These are phyloP conservation scores for Mollisia scopiformis DNA, from an alignment of 2,329 filamentous ascomycete species.

Conservation along the genomic window DNA sequence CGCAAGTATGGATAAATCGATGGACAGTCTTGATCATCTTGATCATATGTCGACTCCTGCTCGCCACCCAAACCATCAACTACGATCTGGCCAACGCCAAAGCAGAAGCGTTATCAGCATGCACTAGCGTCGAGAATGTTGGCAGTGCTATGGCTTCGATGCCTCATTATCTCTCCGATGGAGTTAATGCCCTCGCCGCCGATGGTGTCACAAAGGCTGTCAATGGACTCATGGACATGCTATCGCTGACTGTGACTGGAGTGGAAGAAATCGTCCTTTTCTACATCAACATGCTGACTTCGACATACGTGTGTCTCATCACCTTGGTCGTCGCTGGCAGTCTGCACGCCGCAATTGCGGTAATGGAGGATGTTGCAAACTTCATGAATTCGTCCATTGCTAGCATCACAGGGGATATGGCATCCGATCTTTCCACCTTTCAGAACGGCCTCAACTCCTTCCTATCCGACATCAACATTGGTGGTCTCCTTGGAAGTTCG, in stretches of 20 bases:
- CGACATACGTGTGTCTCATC: conserved; percentile 88
- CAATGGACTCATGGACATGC: conserved; percentile 75
- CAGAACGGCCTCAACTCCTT: conserved; percentile 58
- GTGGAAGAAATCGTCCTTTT: conserved; percentile 90
- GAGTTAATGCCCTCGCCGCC: conserved; percentile 85
- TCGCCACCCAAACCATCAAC: conserved; percentile 74
- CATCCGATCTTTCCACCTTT: conserved; percentile 55
- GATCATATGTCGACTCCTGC: conserved; percentile 78
- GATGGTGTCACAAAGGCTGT: conserved; percentile 80
- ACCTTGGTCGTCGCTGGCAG: conserved; percentile 81
- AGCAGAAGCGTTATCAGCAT: conserved; percentile 82
- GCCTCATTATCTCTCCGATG: conserved; percentile 90
- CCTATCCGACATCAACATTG: conserved; percentile 54
- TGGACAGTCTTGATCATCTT: conserved; percentile 92
- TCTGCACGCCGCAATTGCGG: conserved; percentile 68
- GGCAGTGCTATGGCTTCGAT: conserved; percentile 97
- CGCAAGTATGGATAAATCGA: conserved; percentile 96
- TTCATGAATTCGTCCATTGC: conserved; percentile 60
- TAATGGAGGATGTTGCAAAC: conserved; percentile 62
- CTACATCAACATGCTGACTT: conserved; percentile 87
- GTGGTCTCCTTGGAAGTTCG: conserved; percentile 47
- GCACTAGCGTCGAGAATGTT: conserved; percentile 87
- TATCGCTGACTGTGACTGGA: conserved; percentile 78
- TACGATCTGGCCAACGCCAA: conserved; percentile 77
- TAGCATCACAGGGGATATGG: conserved; percentile 48